Percentiles rank a stretch among this genome's conserved stretches.
Conservation (phyloP, 2,329 filamentous ascomycete species). For the Nemania sp. region DNA sequence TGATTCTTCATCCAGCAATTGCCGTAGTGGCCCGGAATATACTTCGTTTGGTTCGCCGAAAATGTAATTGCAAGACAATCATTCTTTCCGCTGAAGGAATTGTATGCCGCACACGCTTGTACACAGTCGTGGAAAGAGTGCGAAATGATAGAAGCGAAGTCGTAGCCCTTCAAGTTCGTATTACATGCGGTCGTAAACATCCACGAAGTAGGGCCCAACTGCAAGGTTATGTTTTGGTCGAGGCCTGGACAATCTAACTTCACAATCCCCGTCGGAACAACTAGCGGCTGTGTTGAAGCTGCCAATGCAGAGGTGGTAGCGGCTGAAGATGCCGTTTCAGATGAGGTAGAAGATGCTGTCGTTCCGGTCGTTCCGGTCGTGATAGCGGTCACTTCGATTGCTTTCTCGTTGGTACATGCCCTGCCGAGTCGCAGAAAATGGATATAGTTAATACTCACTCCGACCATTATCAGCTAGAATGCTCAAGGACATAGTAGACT, state of each 20-base stretch:
- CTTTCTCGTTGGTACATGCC: too few relatives aligned
- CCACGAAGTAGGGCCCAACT: conserved; percentile 17
- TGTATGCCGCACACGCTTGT: conserved; percentile 29
- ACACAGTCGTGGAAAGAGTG: conserved; percentile 28
- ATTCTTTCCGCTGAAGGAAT: conserved; percentile 20
- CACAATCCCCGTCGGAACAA: conserved; percentile 25
- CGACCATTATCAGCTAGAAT: too few relatives aligned
- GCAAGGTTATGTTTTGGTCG: conserved; percentile 14
- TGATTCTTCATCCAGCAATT: conserved; percentile 27
- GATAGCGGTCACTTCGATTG: too few relatives aligned
- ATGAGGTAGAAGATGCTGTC: conserved; percentile 1
- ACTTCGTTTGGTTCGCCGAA: conserved; percentile 17
- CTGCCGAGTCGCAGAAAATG: too few relatives aligned
- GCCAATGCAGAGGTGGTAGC: too few relatives aligned
- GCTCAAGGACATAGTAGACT: not conserved
- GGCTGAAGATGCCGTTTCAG: too few relatives aligned
- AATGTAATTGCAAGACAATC: conserved; percentile 24
- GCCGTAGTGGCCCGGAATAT: conserved; percentile 16
- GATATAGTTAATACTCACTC: too few relatives aligned
- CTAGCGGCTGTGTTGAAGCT: too few relatives aligned
- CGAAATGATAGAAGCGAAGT: conserved; percentile 26
- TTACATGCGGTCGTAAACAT: conserved; percentile 26
- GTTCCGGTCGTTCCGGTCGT: not conserved
- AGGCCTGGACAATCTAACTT: conserved; percentile 27
- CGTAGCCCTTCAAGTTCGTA: conserved; percentile 12